Percentiles rank a stretch among this genome's conserved stretches.
Conservation (phyloP, 345 rosid genomes). For the Syzygium aqueum region DNA sequence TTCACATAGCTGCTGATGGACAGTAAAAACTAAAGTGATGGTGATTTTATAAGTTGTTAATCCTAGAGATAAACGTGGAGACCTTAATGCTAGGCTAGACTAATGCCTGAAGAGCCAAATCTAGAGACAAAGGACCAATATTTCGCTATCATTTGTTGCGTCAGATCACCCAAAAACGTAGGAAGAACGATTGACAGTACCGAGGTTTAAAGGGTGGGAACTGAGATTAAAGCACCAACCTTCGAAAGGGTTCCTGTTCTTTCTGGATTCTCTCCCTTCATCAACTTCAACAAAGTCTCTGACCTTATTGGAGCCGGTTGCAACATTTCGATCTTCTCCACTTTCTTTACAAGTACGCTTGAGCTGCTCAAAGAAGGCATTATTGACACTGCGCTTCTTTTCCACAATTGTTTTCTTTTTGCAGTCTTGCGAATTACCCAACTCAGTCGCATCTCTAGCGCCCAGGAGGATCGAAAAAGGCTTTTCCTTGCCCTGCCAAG, state of each 20-base stretch:
- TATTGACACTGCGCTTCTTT: constrained; percentile 9
- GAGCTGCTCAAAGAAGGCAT: constrained; percentile 36
- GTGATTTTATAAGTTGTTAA: too few species aligned
- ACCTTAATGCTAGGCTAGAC: too few species aligned
- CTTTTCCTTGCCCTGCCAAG: constrained; percentile 35
- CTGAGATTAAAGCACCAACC: constrained; percentile 18
- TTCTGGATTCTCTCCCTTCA: constrained; percentile 18
- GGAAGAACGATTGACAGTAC: not conserved
- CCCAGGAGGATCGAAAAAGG: constrained; percentile 38
- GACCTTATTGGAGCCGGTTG: constrained; percentile 2
- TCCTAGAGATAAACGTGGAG: too few species aligned
- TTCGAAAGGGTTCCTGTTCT: constrained; percentile 35
- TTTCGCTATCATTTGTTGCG: not conserved
- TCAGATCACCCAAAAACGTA: not conserved
- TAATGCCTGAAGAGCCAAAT: too few species aligned
- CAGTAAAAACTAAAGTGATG: too few species aligned
- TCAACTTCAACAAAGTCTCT: constrained; percentile 4
- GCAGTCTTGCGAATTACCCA: constrained; percentile 1
- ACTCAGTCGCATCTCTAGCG: constrained; percentile 6
- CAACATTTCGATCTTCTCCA: constrained; percentile 8
- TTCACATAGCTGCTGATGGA: too few species aligned
- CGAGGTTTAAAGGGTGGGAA: not conserved
- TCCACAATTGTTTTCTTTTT: constrained; percentile 16
- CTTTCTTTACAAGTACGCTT: constrained; percentile 19
- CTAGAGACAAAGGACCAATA: too few species aligned